Evolutionary conservation across 768 basidiomycete species (phyloP).

Genomic region (Lentinula guzmanii): DNA sequence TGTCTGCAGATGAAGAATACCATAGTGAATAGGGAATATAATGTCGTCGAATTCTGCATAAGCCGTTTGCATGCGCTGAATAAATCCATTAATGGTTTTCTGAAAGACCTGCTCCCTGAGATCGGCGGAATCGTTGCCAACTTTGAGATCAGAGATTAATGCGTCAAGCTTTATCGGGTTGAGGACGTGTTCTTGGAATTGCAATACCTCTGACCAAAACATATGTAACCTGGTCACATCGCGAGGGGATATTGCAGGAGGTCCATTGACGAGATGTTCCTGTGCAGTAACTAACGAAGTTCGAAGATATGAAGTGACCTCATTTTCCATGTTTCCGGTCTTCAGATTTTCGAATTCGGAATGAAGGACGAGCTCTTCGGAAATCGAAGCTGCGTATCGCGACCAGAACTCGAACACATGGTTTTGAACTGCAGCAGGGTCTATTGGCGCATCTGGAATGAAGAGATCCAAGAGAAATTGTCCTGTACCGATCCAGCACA

Average conservation of each 20-base stretch:
- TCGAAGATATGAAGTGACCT: conserved; percentile 40
- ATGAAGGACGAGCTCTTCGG: conserved; percentile 49
- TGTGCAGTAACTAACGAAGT: conserved; percentile 22
- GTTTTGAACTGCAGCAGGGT: conserved; percentile 69
- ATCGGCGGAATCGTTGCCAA: conserved; percentile 28
- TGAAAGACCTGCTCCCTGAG: conserved; percentile 70
- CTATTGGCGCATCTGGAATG: conserved; percentile 79
- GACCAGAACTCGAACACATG: conserved; percentile 37
- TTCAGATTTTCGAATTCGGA: conserved; percentile 43
- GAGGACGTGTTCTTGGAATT: conserved; percentile 63
- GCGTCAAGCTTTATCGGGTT: conserved; percentile 40
- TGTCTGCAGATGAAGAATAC: conserved; percentile 59
- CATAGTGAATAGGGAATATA: conserved; percentile 55
- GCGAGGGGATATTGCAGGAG: conserved; percentile 26
- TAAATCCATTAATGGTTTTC: conserved; percentile 72
- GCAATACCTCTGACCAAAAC: conserved; percentile 73
- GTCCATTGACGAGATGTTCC: conserved; percentile 18
- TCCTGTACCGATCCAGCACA: conserved; percentile 56
- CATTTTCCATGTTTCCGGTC: conserved; percentile 52
- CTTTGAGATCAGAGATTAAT: conserved; percentile 34
- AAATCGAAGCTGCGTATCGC: conserved; percentile 32
- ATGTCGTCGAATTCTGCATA: conserved; percentile 76
- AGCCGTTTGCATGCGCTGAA: conserved; percentile 57
- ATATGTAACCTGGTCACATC: conserved; percentile 46
- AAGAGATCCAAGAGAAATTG: conserved; percentile 62